Base-by-base conservation (phyloP, 768 basidiomycete genomes). In the Mycena sanguinolenta region DNA sequence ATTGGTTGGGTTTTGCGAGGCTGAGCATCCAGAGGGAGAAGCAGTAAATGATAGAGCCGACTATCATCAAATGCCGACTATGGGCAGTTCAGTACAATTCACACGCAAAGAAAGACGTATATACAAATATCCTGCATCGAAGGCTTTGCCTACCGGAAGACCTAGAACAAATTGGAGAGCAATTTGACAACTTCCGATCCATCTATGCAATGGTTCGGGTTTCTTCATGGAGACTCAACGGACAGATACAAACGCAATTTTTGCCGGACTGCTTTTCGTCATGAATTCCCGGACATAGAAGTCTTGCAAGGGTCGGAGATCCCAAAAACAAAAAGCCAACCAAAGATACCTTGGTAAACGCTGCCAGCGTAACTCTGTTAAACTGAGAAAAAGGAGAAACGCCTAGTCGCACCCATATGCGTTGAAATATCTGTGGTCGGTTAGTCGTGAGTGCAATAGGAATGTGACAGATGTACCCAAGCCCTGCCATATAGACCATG, bases 21-120 rank as follows among this genome's bases (percentile, higher is more conserved):
- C 83, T 83, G 19, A 84, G 74, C 78, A 81, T 82, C 74, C 84
- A 83, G 62, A 83, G 73, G 58, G 80, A 80, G 67, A 77, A 75
- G 25, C 81, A 79, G 60, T 85, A 85, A 12, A 85, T 63, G 9
- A 85, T 23, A 6, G 83, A 81, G 9, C 85, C 85, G 30, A 73
- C 75, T 12, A 83, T 80, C 54, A 86, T 75, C 25, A 84, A 68
- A 44, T 82, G 77, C 57, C 83, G 81, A 66, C 82, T 82, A 57
- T 38, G 19, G 50, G 13, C 25, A 19, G 10, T 4, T 52, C 53
- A 67, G 34, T 32, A 61, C 17, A 23, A 44, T 19, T 6, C 14
- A 6, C 23, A 32, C 1, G 12, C 25, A 19, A n/a, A n/a, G 34
- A 14, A 53, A 63, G 16, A 30, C 17, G n/a, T 21, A 63, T 72